These are phyloP conservation scores for Ceriops zippeliana DNA, from an alignment of 345 rosid genomes.

Conservation along the genomic window DNA sequence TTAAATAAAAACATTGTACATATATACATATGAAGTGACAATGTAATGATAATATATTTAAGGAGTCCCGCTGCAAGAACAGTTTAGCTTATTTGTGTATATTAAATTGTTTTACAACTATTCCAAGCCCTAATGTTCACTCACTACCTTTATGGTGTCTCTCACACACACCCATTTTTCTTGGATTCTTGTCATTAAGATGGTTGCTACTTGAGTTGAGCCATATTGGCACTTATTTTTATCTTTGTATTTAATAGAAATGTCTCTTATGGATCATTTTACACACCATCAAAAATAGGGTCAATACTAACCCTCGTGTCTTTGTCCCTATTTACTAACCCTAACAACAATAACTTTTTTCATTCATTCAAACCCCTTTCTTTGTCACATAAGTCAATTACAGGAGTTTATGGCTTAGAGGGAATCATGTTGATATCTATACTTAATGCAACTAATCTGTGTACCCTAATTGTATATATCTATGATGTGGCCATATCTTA, in stretches of 20 bases:
- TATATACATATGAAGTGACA: constrained; percentile 3
- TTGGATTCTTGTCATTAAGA: constrained; percentile 20
- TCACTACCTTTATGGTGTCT: constrained; percentile 29
- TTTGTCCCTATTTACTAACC: constrained; percentile 10
- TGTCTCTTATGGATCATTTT: constrained; percentile 30
- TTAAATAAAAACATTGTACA: not conserved
- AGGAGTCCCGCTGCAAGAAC: constrained; percentile 17
- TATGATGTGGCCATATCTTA: constrained; percentile 7
- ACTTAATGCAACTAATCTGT: constrained; percentile 30
- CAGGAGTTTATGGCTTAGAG: constrained; percentile 21
- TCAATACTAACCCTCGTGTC: constrained; percentile 20
- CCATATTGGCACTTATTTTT: constrained; percentile 15
- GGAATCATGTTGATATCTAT: constrained; percentile 32
- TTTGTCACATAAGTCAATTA: constrained; percentile 49
- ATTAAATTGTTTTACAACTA: constrained; percentile 36
- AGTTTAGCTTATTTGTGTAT: constrained; percentile 29
- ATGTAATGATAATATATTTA: constrained; percentile 14
- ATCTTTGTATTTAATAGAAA: constrained; percentile 31
- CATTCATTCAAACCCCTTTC: constrained; percentile 27
- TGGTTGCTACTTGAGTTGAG: constrained; percentile 6
- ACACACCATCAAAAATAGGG: constrained; percentile 28
- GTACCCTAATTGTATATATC: constrained; percentile 19
- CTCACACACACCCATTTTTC: constrained; percentile 15
- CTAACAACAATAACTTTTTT: constrained; percentile 23
- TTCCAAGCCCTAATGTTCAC: constrained; percentile 28